These are phyloP conservation scores for Pestalotiopsis fici DNA, from an alignment of 2,329 filamentous ascomycete genomes.

Conservation along the genomic window DNA sequence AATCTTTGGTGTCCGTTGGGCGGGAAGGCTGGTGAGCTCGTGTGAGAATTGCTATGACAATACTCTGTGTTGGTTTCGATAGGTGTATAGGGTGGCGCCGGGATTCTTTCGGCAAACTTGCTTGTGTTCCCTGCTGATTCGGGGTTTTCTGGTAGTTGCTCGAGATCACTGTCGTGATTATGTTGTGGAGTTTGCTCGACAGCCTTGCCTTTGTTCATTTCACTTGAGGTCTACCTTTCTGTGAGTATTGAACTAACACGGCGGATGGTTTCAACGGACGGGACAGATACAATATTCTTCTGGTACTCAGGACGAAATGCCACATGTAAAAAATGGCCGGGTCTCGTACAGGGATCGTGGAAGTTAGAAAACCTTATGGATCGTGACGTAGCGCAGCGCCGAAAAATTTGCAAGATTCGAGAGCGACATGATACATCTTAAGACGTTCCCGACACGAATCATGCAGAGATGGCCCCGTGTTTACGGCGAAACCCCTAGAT, in stretches of 20 bases:
- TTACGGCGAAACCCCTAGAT: neutral
- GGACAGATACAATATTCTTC: neutral
- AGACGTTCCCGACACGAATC: neutral
- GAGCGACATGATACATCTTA: neutral
- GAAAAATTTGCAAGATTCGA: neutral
- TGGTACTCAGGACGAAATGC: neutral
- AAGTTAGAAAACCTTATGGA: neutral
- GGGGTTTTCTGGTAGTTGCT: neutral
- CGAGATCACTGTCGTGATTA: neutral
- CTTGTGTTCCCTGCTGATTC: neutral
- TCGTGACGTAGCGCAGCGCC: neutral
- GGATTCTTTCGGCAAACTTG: neutral
- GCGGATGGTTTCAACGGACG: no score
- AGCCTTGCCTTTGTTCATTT: neutral
- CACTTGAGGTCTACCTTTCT: neutral
- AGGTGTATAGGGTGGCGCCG: neutral
- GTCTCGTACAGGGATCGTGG: neutral
- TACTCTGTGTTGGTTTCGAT: neutral
- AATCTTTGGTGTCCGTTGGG: conserved; percentile 15
- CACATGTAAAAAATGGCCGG: neutral
- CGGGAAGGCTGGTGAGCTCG: neutral
- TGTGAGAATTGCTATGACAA: neutral
- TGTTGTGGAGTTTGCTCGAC: neutral
- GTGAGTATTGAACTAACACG: no score
- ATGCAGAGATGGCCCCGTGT: neutral